Evolutionary conservation across 805 yeast species (phyloP).

Genomic region (Ogataea methanolica): DNA sequence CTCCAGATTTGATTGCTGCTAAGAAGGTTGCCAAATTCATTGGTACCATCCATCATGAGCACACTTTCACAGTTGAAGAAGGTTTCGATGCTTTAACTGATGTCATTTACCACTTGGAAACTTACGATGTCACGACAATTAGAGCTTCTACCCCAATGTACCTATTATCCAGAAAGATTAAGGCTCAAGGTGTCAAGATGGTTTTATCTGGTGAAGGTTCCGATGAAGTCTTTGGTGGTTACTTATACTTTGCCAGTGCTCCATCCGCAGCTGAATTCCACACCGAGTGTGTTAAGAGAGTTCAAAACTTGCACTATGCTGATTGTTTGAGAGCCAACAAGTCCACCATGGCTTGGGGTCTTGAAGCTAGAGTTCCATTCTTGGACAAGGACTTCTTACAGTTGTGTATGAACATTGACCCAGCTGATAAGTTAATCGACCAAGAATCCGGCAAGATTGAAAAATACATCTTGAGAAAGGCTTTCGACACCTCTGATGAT

Average conservation of each 20-base stretch:
- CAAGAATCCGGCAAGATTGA: conserved; percentile 75
- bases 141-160: conserved; percentile 99
- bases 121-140: conserved; percentile 97
- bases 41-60: conserved; percentile 96
- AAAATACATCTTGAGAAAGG: conserved; percentile 94
- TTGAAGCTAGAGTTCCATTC: conserved; percentile 99
- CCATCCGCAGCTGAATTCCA: conserved; percentile 94
- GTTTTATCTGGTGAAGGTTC: conserved; percentile 98
- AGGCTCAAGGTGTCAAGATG: conserved; percentile 99
- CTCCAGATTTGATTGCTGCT: conserved; percentile 97
- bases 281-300: conserved; percentile 90
- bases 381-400: conserved; percentile 90
- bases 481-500: conserved; percentile 89
- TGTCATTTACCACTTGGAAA: conserved; percentile 93
- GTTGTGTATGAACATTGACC: conserved; percentile 90
- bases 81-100: conserved; percentile 95
- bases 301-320: conserved; percentile 93
- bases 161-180: conserved; percentile 89
- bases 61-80: conserved; percentile 93
- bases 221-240: conserved; percentile 98
- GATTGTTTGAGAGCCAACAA: conserved; percentile 99
- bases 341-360: conserved; percentile 99
- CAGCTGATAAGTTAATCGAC: conserved; percentile 82
- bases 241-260: conserved; percentile 94
- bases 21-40: conserved; percentile 93